phyloP scores from a whole-genome alignment of 2,329 filamentous ascomycete genomes.

The Cladophialophora psammophila region DNA sequence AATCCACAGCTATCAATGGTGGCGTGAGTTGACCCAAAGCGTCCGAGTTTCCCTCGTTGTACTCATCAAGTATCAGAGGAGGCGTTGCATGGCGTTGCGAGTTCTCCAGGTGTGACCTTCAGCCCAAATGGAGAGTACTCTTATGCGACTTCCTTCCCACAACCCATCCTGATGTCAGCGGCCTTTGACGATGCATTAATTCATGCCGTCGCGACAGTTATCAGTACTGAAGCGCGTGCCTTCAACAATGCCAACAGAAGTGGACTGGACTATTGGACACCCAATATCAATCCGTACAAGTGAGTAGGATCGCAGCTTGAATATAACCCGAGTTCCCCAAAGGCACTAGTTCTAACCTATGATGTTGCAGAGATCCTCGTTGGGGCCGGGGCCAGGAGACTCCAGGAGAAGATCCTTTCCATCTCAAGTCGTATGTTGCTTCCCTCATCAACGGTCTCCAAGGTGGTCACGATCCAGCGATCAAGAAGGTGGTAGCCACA shows the following conservation, averaged over 20 bases:
- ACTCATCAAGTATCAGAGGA: constrained; percentile 32
- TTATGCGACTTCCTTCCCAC: constrained; percentile 70
- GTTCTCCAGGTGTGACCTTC: constrained; percentile 63
- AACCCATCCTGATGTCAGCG: constrained; percentile 68
- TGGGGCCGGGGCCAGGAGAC: constrained; percentile 70
- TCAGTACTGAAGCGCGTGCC: constrained; percentile 67
- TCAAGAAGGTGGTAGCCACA: constrained; percentile 60
- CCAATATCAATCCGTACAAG: constrained; percentile 70
- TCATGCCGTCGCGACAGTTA: constrained; percentile 61
- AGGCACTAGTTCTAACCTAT: not conserved
- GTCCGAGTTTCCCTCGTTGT: not conserved
- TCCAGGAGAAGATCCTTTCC: constrained; percentile 64
- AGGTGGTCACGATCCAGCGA: constrained; percentile 51
- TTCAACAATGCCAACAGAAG: constrained; percentile 67
- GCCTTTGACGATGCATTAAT: constrained; percentile 71
- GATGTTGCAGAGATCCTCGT: constrained; percentile 59
- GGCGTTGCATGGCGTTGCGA: constrained; percentile 68
- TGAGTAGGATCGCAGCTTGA: constrained; percentile 17
- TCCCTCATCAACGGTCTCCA: constrained; percentile 64
- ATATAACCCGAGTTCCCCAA: not conserved
- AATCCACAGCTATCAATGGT: constrained; percentile 61
- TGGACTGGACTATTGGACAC: constrained; percentile 68
- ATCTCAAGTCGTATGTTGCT: constrained; percentile 60
- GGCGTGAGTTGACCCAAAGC: constrained; percentile 23
- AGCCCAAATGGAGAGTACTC: constrained; percentile 61